Conservation (phyloP, 306 rosid species). For the Canavalia ensiformis region DNA sequence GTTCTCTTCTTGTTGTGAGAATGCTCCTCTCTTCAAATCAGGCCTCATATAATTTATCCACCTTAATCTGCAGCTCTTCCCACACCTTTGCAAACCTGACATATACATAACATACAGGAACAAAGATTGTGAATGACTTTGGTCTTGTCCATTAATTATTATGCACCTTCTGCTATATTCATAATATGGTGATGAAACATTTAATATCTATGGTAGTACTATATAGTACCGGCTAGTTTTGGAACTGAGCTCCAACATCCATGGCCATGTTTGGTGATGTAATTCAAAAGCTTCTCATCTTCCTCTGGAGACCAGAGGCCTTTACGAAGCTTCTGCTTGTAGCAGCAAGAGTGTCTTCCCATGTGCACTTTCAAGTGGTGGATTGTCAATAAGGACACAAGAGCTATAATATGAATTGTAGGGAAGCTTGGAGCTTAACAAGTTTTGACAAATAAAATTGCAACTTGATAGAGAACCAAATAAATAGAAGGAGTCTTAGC, state of each 20-base stretch:
- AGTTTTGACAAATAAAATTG: constrained; percentile 58
- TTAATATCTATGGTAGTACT: not conserved
- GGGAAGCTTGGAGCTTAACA: constrained; percentile 45
- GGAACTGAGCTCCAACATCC: constrained; percentile 99
- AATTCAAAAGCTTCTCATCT: constrained; percentile 92
- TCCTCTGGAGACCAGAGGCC: constrained; percentile 99
- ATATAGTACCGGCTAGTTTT: constrained; percentile 76
- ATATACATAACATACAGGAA: constrained; percentile 8
- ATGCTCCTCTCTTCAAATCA: constrained; percentile 96
- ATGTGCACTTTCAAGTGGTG: constrained; percentile 53
- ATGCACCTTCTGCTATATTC: not conserved
- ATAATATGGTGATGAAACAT: not conserved
- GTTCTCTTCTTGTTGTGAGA: constrained; percentile 87
- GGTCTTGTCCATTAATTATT: not conserved
- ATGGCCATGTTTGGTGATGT: constrained; percentile 91
- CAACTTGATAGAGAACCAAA: constrained; percentile 67
- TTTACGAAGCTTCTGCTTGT: constrained; percentile 96
- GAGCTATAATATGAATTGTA: constrained; percentile 44
- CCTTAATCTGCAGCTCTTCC: constrained; percentile 94
- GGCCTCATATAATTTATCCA: constrained; percentile 98
- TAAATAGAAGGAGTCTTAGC: constrained; percentile 63
- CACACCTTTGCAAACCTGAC: constrained; percentile 90
- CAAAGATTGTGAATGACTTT: not conserved
- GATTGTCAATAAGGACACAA: not conserved
- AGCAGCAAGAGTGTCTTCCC: constrained; percentile 99